Base-by-base conservation (phyloP, 306 rosid species). In the Begonia masoniana region DNA sequence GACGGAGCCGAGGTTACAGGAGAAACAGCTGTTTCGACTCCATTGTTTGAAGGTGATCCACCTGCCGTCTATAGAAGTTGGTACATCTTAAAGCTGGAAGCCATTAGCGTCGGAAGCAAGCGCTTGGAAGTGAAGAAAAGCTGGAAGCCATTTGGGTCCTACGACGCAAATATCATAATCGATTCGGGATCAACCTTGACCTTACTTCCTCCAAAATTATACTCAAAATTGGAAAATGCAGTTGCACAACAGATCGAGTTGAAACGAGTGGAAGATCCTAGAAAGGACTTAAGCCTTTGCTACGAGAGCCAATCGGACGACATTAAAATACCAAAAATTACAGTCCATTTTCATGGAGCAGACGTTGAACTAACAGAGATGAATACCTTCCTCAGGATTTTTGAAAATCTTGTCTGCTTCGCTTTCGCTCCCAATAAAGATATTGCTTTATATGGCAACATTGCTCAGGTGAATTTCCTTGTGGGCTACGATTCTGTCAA, bases 401-500 rank as follows among this genome's bases (percentile, higher is more conserved):
- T 13, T 0, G 65, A 70, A 0, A 52, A 10, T 1, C 54, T 68
- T 0, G 43, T 54, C 3, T 87, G 96, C 54, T 68, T 87, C 0
- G 78, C 83, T 10, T 78, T 87, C 13, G 3, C 1, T 0, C 9
- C 15, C 9, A 0, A 7, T 3, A 0, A 6, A 0, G 0, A 0
- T 4, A 5, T 13, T 0, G 12, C 63, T 1, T 68, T 87, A 12
- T 78, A 67, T 10, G 89, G 87, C 0, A 87, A 78, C 26, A 0
- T 87, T 15, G 68, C 79, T 0, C 89, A 87, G 43, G 36, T 21
- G 39, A 72, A 72, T 47, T 59, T 80, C 55, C 36, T 70, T 55
- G 71, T 78, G 14, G 96, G 94, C 0, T 87, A 83, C 56, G 94
- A 83, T 45, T 39, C 48, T 2, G 11, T 16, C 10, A 16, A 49